These are phyloP conservation scores for Jimgerdemannia lactiflua DNA, from an alignment of 192 early-diverging fungal genomes.

Conservation along the genomic window DNA sequence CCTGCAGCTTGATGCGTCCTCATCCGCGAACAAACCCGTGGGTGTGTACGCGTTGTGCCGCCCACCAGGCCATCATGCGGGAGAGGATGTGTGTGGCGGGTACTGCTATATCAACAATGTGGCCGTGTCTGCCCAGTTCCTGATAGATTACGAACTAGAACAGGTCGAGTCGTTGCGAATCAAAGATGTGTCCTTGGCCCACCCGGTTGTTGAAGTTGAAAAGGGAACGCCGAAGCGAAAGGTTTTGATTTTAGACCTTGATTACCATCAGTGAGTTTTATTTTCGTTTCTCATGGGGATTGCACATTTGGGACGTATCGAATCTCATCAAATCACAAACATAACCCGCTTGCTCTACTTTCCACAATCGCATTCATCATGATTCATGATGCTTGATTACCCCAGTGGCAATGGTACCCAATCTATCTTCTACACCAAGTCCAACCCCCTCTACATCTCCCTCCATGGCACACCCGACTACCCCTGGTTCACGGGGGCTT, in stretches of 20 bases:
- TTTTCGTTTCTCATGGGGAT: neutral
- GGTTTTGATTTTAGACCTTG: conserved; percentile 51
- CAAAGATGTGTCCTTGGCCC: neutral
- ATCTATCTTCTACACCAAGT: conserved; percentile 44
- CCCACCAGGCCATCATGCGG: conserved; percentile 61
- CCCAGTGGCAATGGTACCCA: conserved; percentile 55
- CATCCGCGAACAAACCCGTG: conserved; percentile 32
- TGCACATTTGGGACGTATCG: too few species aligned
- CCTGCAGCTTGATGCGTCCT: conserved; percentile 25
- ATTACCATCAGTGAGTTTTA: conserved; percentile 51
- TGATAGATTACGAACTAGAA: conserved; percentile 36
- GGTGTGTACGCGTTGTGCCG: conserved; percentile 52
- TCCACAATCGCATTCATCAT: neutral
- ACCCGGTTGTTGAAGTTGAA: neutral
- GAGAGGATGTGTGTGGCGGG: conserved; percentile 47
- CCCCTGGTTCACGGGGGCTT: conserved; percentile 62
- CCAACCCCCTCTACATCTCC: conserved; percentile 63
- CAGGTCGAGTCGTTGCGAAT: conserved; percentile 10
- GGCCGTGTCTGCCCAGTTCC: conserved; percentile 42
- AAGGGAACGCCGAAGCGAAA: conserved; percentile 20
- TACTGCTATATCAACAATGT: conserved; percentile 56
- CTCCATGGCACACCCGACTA: conserved; percentile 58
- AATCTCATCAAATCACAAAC: too few species aligned
- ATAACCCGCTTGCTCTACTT: too few species aligned
- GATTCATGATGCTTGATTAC: neutral